Base-by-base conservation (phyloP, 164 flowering plant species). In the Tetrastigma voinierianum region DNA sequence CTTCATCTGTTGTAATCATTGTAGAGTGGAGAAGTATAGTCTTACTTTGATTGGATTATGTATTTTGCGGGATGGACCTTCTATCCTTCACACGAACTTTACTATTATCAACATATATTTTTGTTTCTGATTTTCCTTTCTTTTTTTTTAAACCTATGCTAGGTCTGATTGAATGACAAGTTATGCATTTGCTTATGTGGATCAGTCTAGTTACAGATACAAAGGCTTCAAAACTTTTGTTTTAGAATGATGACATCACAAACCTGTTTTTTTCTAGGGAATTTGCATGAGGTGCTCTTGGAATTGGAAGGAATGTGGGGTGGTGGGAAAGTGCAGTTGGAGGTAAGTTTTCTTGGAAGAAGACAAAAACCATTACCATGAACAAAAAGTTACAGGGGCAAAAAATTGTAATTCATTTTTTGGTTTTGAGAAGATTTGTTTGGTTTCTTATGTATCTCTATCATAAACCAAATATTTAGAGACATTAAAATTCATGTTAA, bases 281-380 rank as follows among this genome's bases (percentile, higher is more conserved):
- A 82, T 68, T 67, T 64, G 69, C 97, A 92, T 75, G 91, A 89
- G 62, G 74, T 92, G 73, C 67, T 81, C 70, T 85, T 92, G 73
- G 94, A 90, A 49, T 78, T 95, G 81, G 97, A 87, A 80, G 99
- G 97, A 55, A 89, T 95, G 85, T 97, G 99, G 51, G 97, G 97
- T 67, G 97, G 99, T 74, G 99, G 99, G 64, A 89, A 78, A 80
- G 64, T 95, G 78, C 82, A 82, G 70, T 74, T 95, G 45, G 99
- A 92, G 97, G 99, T 90, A 79, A 65, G 66, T 64, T 23, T 40
- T 56, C 10, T n/a, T 60, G 48, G 24, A 9, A 40, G 53, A 44
- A 11, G 21, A n/a, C 18, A 32, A 54, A 32, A 32, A 32, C 5
- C 40, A 14, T 57, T 57, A 9, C 61, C 18, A 53, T 53, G 10